These are phyloP conservation scores for Diaporthe caulivora DNA, from an alignment of 2,329 filamentous ascomycete species.

Conservation along the genomic window DNA sequence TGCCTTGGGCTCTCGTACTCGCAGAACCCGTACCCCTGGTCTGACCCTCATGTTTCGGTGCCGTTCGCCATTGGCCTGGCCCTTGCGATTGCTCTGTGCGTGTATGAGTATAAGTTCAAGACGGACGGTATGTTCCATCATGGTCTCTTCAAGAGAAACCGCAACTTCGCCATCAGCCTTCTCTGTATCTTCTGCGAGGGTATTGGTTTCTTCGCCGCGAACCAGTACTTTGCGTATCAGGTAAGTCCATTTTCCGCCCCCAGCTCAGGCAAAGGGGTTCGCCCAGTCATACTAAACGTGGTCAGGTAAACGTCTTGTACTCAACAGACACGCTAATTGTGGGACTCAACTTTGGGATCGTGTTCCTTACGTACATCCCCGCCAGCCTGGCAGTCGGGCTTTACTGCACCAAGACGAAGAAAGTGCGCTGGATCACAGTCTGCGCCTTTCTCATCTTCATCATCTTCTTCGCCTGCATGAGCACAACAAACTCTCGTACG, in stretches of 20 bases:
- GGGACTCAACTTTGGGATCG: slow-evolving; percentile 50
- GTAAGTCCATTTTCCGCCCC: not conserved
- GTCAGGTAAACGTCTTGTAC: slow-evolving; percentile 48
- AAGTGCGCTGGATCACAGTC: slow-evolving; percentile 45
- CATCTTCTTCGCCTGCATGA: slow-evolving; percentile 52
- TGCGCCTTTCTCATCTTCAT: slow-evolving; percentile 47
- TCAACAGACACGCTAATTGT: slow-evolving; percentile 51
- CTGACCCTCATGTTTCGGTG: slow-evolving; percentile 50
- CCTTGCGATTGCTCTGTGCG: slow-evolving; percentile 44
- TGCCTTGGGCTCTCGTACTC: slow-evolving; percentile 53
- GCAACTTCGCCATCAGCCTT: slow-evolving; percentile 53
- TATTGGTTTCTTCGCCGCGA: slow-evolving; percentile 55
- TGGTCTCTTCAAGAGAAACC: slow-evolving; percentile 50
- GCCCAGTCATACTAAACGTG: not conserved
- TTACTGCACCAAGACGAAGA: slow-evolving; percentile 47
- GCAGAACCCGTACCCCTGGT: slow-evolving; percentile 55
- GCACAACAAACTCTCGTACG: slow-evolving; percentile 46
- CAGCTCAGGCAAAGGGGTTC: too few species aligned
- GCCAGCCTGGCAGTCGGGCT: slow-evolving; percentile 48
- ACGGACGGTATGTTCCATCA: slow-evolving; percentile 57
- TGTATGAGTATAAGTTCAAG: slow-evolving; percentile 52
- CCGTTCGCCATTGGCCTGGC: slow-evolving; percentile 52
- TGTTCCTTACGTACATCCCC: slow-evolving; percentile 48
- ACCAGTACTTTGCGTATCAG: slow-evolving; percentile 57
- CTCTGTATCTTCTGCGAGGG: slow-evolving; percentile 54